These are phyloP conservation scores for Isoetes taiwanensis DNA, from an alignment of 75 land plant species.

Conservation along the genomic window DNA sequence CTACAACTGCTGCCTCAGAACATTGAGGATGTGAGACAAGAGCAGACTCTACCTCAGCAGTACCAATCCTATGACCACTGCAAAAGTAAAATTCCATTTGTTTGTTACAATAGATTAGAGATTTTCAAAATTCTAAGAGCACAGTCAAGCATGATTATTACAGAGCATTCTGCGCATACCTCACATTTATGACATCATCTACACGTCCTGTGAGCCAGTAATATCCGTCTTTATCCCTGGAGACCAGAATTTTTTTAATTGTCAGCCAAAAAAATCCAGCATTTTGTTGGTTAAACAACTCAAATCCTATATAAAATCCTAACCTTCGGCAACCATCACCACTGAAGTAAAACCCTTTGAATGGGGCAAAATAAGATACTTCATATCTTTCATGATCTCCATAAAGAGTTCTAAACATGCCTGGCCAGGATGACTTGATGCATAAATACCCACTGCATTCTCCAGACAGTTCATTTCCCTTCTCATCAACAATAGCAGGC, in stretches of 20 bases:
- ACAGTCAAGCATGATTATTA: background rate
- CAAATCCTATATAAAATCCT: background rate
- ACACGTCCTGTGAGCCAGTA: constrained; percentile 98
- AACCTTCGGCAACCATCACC: constrained; percentile 97
- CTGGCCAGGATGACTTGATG: constrained; percentile 85
- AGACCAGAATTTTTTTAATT: background rate
- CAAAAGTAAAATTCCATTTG: background rate
- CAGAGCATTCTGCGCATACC: constrained; percentile 24
- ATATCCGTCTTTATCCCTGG: constrained; percentile 94
- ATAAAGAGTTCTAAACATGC: constrained; percentile 79
- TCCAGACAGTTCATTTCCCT: constrained; percentile 69
- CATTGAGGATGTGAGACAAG: constrained; percentile 90
- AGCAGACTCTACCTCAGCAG: constrained; percentile 98
- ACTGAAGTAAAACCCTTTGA: constrained; percentile 83
- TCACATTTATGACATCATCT: constrained; percentile 98
- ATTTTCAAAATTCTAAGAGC: too few relatives aligned
- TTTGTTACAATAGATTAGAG: too few relatives aligned
- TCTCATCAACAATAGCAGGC: constrained; percentile 94
- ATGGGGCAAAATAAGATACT: constrained; percentile 90
- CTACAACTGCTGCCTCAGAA: constrained; percentile 98
- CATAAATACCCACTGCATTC: constrained; percentile 97
- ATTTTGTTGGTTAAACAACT: background rate
- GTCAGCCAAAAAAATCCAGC: background rate
- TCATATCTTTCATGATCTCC: constrained; percentile 97
- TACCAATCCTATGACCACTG: constrained; percentile 99